phyloP scores from a whole-genome alignment of 2,329 filamentous ascomycete species.

The Beauveria brongniartii region DNA sequence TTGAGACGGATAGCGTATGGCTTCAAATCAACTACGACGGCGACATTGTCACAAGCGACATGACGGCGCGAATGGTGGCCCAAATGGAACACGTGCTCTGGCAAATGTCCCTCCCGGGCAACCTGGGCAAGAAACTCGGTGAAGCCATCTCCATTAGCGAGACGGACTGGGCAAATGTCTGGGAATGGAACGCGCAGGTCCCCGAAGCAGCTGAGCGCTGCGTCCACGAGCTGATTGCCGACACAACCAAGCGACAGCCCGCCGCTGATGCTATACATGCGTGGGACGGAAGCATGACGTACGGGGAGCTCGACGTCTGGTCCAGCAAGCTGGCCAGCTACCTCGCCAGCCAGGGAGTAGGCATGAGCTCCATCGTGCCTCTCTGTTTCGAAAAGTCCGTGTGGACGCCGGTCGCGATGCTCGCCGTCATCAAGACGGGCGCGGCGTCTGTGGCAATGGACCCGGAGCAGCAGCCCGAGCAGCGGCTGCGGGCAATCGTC shows the following conservation, averaged over 20 bases:
- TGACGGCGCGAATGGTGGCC: not conserved
- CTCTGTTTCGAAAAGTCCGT: slow-evolving; percentile 21
- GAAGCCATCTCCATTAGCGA: slow-evolving; percentile 6
- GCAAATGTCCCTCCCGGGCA: not conserved
- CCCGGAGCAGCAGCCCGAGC: slow-evolving; percentile 12
- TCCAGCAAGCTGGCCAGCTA: slow-evolving; percentile 12
- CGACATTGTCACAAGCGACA: not conserved
- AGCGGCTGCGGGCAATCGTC: slow-evolving; percentile 14
- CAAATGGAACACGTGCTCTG: slow-evolving; percentile 5
- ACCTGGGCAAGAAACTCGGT: not conserved
- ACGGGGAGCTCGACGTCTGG: slow-evolving; percentile 24
- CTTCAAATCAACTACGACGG: not conserved
- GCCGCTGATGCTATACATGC: slow-evolving; percentile 30
- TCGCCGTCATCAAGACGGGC: slow-evolving; percentile 19
- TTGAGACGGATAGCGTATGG: slow-evolving; percentile 11
- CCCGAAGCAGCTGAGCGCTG: slow-evolving; percentile 17
- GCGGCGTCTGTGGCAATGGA: slow-evolving; percentile 22
- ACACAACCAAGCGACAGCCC: slow-evolving; percentile 26
- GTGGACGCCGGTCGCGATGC: slow-evolving; percentile 18
- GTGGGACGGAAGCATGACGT: slow-evolving; percentile 36
- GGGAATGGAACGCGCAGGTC: slow-evolving; percentile 12
- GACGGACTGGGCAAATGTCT: slow-evolving; percentile 11
- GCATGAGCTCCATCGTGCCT: slow-evolving; percentile 17
- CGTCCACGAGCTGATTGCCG: slow-evolving; percentile 33
- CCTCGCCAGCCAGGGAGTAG: slow-evolving; percentile 17